Base-by-base conservation (phyloP, 768 basidiomycete genomes). In the Tricholoma matsutake region DNA sequence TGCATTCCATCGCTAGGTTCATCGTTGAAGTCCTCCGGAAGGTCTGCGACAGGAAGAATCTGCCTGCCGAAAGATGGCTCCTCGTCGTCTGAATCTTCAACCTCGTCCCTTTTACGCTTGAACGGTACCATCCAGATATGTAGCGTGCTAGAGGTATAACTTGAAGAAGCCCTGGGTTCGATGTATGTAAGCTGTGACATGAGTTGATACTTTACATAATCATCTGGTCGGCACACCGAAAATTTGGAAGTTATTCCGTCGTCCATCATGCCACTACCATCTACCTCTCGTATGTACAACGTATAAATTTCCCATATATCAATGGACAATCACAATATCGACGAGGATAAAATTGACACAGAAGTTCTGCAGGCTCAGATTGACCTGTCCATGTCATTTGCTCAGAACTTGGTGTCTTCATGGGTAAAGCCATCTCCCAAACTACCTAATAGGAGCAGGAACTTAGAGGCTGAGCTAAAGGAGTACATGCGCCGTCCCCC, bases 321-420 rank as follows among this genome's bases (percentile, higher is more conserved):
- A 2, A 72, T 72, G 70, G 66, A 71, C 47, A 60, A 65, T 22
- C 62, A 69, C 35, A 61, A 65, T 34, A 54, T 71, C 35, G 74
- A 81, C 60, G 82, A 86, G 64, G 83, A 87, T 60, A 80, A 81
- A 41, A 78, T 91, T 49, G 87, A 91, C 69, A 65, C 78, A 54
- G 88, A 90, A 67, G 76, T 82, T 34, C 77, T 93, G 41, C 91
- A 92, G 71, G 90, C 91, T n/a, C 89, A 89, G 74, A 86, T 92
- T 56, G 88, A 93, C 72, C 75, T 90, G 67, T 86, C 91, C 20
- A 85, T 92, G 84, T 86, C 91, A 5, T 84, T 86, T 72, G 85
- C 87, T 1, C 83, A 92, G 64, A 79, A 84, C 69, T 79, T 92
- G 66, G 84, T 90, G 47, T 80, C 88, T 20, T 89, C 91, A 58